Conservation (phyloP, 1,284 basidiomycete species). For the Wolfiporia cocos region DNA sequence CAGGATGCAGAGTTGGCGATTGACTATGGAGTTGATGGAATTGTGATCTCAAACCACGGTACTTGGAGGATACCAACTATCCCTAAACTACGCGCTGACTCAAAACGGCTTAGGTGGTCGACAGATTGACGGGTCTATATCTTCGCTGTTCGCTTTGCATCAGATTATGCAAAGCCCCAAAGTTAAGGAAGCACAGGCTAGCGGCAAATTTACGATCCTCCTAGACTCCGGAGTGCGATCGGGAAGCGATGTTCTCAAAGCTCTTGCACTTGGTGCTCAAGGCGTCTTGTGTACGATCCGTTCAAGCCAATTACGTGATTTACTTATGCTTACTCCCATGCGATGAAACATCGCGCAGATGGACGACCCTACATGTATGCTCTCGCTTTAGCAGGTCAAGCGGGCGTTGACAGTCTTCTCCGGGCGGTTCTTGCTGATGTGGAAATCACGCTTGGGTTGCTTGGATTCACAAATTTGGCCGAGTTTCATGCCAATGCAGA, state of each 20-base stretch:
- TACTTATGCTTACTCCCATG: too few species aligned
- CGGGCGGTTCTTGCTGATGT: constrained; percentile 45
- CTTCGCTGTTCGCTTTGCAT: constrained; percentile 63
- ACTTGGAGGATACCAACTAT: neutral
- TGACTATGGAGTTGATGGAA: constrained; percentile 60
- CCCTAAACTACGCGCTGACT: too few species aligned
- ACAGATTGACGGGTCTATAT: constrained; percentile 75
- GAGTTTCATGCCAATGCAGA: constrained; percentile 14
- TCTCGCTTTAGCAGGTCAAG: constrained; percentile 44
- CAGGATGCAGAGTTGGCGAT: constrained; percentile 68
- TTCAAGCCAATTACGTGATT: too few species aligned
- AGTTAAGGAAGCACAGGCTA: constrained; percentile 48
- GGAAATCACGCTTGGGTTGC: constrained; percentile 43
- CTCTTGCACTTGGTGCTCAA: constrained; percentile 66
- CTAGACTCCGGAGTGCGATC: constrained; percentile 80
- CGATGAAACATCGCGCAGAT: too few species aligned
- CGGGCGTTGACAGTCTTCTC: constrained; percentile 48
- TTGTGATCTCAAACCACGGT: constrained; percentile 81
- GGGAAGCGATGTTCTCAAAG: constrained; percentile 75
- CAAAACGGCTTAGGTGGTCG: constrained; percentile 36
- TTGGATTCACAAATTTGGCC: constrained; percentile 31
- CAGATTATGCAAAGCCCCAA: constrained; percentile 51
- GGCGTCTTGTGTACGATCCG: constrained; percentile 59
- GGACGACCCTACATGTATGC: constrained; percentile 45
- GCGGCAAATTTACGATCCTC: constrained; percentile 57